These are phyloP conservation scores for Trypanosomatidae sp. DNA, from an alignment of 208 protist genomes.

Conservation along the genomic window DNA sequence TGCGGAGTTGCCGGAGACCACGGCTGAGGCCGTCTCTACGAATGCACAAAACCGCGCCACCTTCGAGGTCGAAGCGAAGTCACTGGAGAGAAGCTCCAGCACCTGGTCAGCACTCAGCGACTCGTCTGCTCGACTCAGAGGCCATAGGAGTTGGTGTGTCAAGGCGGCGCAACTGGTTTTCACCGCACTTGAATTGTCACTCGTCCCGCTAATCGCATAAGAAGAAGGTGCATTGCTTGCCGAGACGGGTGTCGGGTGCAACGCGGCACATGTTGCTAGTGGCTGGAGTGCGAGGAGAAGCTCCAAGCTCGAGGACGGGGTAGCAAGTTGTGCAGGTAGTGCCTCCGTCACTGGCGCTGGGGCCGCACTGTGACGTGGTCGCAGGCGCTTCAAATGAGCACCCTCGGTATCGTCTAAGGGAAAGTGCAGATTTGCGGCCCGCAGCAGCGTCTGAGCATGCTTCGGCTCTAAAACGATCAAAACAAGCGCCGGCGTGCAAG, in stretches of 20 bases:
- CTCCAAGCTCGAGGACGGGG: slow-evolving; percentile 1
- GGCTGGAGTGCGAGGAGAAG: slow-evolving; percentile 9
- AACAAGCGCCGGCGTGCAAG: slow-evolving; percentile 44
- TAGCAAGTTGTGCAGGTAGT: not conserved
- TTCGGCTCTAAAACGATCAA: slow-evolving; percentile 38
- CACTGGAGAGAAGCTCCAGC: slow-evolving; percentile 3
- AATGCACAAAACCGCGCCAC: not conserved
- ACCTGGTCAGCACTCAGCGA: slow-evolving; percentile 3
- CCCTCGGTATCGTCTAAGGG: slow-evolving; percentile 32
- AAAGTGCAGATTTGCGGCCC: slow-evolving; percentile 55
- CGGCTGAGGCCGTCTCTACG: not conserved
- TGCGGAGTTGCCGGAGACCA: not conserved
- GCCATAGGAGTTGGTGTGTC: not conserved
- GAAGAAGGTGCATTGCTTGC: not conserved
- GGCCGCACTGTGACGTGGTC: slow-evolving; percentile 12
- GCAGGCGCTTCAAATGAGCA: slow-evolving; percentile 80
- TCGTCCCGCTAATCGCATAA: not conserved
- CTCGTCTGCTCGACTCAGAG: not conserved
- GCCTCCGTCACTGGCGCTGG: not conserved
- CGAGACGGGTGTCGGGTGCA: not conserved
- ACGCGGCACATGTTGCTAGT: not conserved
- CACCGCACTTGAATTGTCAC: not conserved
- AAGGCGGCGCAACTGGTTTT: not conserved
- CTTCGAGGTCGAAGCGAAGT: not conserved
- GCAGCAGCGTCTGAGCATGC: slow-evolving; percentile 44